Base-by-base conservation (phyloP, 2,329 filamentous ascomycete species). In the Cladosporium colombiae region DNA sequence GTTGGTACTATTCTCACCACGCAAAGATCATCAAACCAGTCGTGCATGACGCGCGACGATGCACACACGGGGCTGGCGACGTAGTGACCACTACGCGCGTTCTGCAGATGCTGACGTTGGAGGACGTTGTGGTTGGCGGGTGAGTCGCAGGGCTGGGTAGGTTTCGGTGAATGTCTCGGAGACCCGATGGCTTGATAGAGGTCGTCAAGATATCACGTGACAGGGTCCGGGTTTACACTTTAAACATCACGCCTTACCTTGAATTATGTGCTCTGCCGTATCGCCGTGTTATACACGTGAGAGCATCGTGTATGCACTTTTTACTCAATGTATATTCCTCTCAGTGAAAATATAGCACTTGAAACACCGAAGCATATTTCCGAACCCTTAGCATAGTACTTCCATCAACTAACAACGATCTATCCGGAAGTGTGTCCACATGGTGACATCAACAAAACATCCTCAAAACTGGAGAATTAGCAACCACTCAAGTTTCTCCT, bases 11-110 rank as follows among this genome's bases (percentile, higher is more conserved):
- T 62, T 62, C 46, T 50, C 31, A 50, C 60, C 13, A 50, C 50
- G 50, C 61, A 63, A 23, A 37, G 61, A 63, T 63, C 50, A 56
- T 40, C 61, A 18, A 49, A 27, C 35, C 50, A 29, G 35, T 63
- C 61, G 50, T 63, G 61, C 61, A 63, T 63, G 61, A 63, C 61
- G 61, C 46, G 31, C 55, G 61, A 63, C 21, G 50, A 23, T 44
- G 23, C 46, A 31, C 31, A 33, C 16, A 23, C 27, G 49, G 21
- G 50, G 50, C 61, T 56, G 50, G 50, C 35, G 50, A 55, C 61
- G 50, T 44, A 56, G 27, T 52, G 60, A 55, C 33, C 35, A 52
- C 27, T 37, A 63, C 61, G 61, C 61, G 61, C 61, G 61, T 63
- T 63, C 52, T 29, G 23, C 33, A 35, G 1, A 18, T 56, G 61